Conservation (phyloP, 257 asterid species). For the Solanum ossicruentum region DNA sequence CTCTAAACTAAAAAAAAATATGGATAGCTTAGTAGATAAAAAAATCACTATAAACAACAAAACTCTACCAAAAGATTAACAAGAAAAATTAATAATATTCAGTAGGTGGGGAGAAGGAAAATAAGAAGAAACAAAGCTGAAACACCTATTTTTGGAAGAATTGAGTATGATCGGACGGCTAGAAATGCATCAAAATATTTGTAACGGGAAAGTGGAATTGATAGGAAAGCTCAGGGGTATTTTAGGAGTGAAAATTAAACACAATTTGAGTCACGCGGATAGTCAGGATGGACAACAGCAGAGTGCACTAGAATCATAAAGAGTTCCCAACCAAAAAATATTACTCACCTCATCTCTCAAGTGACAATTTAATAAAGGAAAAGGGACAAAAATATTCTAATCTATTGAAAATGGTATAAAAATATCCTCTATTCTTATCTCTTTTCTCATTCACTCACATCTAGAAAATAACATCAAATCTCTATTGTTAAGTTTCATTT, state of each 20-base stretch:
- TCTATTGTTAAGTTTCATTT: too few relatives aligned
- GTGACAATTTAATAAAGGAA: too few relatives aligned
- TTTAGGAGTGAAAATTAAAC: not conserved
- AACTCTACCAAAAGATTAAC: not conserved
- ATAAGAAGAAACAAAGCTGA: not conserved
- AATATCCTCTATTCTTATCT: too few relatives aligned
- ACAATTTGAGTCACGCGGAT: not conserved
- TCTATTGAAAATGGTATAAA: too few relatives aligned
- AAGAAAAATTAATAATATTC: not conserved
- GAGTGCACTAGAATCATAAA: not conserved
- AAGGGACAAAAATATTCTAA: too few relatives aligned
- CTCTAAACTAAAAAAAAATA: not conserved
- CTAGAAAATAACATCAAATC: too few relatives aligned
- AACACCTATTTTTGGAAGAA: not conserved
- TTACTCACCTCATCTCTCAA: too few relatives aligned
- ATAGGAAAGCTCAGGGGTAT: not conserved
- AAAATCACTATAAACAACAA: not conserved
- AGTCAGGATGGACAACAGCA: not conserved
- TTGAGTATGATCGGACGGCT: constrained; percentile 2
- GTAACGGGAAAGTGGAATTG: not conserved
- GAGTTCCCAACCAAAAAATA: not conserved
- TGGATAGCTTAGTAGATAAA: not conserved
- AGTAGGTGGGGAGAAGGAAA: not conserved
- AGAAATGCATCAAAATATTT: not conserved
- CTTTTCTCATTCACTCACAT: too few relatives aligned